Evolutionary conservation across 257 asterid genomes (phyloP), one percentile per base, ranked within the genome.

Genomic region (Lycium barbarum): DNA sequence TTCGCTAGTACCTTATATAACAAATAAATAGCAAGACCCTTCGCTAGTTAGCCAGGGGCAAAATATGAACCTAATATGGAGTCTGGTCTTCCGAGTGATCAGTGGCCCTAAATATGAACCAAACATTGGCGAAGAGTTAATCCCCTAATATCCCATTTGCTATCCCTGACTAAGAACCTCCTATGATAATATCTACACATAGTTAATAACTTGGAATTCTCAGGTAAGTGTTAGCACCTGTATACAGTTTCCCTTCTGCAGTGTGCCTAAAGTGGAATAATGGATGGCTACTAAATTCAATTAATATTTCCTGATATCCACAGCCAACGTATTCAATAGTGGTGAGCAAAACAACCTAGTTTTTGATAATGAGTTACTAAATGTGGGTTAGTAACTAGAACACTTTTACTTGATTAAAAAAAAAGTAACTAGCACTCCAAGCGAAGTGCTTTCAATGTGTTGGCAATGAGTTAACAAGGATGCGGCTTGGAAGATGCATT

Each of bases 131-230:
- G 51, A 76, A 22, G 38, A 76, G 43, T 76, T 51, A 18, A 49
- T 76, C 59, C 22, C 22, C 7, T 14, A 6, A 11, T 3, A 22
- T 49, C 45, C 35, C 62, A 74, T 20, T 45, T 73, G 14, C 38
- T 73, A 73, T 73, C 80, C 40, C n/a, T 45, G 80, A n/a, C 18
- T 73, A 5, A 47, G 57, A 18, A 10, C 80, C 80, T 73, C 59
- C n/a, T 73, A 43, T 18, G 79, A 40, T 40, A 2, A 40, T 40
- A 40, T 40, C 45, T 40, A 5, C 45, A 40, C 45, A 40, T 40
- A 40, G 45, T 40, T 40, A 40, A 40, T 40, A 40, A 40, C 45
- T 40, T 40, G 5, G 45, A 40, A 40, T 40, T 5, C 3, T 40
- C 45, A 40, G 45, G 45, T 2, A 40, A 40, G 3, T 40, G 45